Percentiles rank a stretch among this genome's conserved stretches.
These are phyloP conservation scores for Thelonectria discophora DNA, from an alignment of 2,329 filamentous ascomycete genomes.

Conservation along the genomic window DNA sequence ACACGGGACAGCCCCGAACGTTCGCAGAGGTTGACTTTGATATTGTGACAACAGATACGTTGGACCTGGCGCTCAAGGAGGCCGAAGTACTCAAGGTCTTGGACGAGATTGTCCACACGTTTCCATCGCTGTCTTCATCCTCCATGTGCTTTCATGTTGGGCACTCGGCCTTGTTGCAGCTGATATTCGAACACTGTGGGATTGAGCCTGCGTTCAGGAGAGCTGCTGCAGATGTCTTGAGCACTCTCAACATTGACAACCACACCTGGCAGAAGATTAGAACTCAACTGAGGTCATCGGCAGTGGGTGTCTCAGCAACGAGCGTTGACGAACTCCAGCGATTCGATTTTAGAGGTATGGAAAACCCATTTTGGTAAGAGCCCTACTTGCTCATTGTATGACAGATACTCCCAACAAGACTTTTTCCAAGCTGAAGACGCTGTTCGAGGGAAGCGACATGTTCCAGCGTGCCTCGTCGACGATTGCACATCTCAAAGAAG, in stretches of 20 bases:
- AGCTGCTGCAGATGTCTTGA: slow-evolving; percentile 82
- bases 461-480: slow-evolving; percentile 79
- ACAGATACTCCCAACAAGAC: slow-evolving; percentile 65
- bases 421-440: slow-evolving; percentile 65
- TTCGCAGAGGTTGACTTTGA: slow-evolving; percentile 96
- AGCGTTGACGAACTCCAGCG: slow-evolving; percentile 88
- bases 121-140: slow-evolving; percentile 75
- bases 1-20: slow-evolving; percentile 82
- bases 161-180: slow-evolving; percentile 84
- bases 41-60: slow-evolving; percentile 82
- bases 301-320: slow-evolving; percentile 85
- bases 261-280: slow-evolving; percentile 86
- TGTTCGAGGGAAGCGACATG: slow-evolving; percentile 70
- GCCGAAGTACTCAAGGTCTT: slow-evolving; percentile 94
- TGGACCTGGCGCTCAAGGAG: slow-evolving; percentile 88
- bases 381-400: slow-evolving; percentile 13
- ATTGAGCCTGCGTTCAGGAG: slow-evolving; percentile 75
- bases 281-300: slow-evolving; percentile 80
- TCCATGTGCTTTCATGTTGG: slow-evolving; percentile 91
- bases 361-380: not conserved
- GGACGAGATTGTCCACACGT: slow-evolving; percentile 85
- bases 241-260: slow-evolving; percentile 83
- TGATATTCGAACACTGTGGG: slow-evolving; percentile 90
- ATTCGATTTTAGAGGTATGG: slow-evolving; percentile 86
- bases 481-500: slow-evolving; percentile 81